Conservation (phyloP, 352 stramenopile genomes). For the Plasmopara halstedii region DNA sequence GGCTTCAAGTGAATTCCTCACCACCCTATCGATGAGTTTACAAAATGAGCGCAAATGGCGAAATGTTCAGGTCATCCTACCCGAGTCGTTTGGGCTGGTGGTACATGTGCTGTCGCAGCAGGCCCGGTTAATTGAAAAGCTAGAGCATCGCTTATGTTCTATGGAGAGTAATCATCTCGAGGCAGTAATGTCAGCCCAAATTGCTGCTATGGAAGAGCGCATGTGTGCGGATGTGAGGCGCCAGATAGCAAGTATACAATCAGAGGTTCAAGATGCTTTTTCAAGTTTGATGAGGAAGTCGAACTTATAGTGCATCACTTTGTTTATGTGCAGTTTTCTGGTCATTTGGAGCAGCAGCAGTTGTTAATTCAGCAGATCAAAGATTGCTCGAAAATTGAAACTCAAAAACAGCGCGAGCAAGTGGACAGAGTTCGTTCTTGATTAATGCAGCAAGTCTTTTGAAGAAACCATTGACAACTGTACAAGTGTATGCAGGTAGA, state of each 20-base stretch:
- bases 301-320: neutral
- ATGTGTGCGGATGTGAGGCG: constrained; percentile 8
- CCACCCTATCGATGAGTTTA: constrained; percentile 12
- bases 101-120: constrained; percentile 34
- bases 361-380: neutral
- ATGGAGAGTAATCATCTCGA: constrained; percentile 6
- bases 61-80: constrained; percentile 54
- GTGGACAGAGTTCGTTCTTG: constrained; percentile 2
- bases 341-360: constrained; percentile 10
- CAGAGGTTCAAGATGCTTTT: constrained; percentile 9
- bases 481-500: constrained; percentile 10
- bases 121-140: constrained; percentile 13
- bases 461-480: neutral
- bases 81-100: constrained; percentile 31
- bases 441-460: neutral
- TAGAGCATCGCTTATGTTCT: constrained; percentile 13
- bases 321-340: constrained; percentile 6
- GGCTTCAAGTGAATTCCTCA: neutral
- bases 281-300: neutral
- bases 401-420: neutral
- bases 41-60: constrained; percentile 43
- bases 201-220: constrained; percentile 6
- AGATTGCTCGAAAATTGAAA: neutral
- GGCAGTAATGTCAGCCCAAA: neutral
- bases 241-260: constrained; percentile 3